A percentile compares a stretch with the other conserved stretches of the same genome.
Conservation (phyloP, 257 asterid species). For the Plantago ovata region DNA sequence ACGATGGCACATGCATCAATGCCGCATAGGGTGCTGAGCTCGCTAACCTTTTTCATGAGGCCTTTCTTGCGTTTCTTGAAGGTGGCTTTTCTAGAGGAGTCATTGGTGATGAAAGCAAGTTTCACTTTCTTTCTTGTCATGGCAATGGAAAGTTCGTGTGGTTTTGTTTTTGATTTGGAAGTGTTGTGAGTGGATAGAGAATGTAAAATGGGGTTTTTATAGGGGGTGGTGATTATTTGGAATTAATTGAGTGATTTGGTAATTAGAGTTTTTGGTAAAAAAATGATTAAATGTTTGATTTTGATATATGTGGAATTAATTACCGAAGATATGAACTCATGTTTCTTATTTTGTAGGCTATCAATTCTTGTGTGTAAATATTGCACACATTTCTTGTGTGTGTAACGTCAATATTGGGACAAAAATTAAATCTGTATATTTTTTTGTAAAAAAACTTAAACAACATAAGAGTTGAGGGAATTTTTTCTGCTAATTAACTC, state of each 20-base stretch:
- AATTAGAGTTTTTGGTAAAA: slow-evolving; percentile 30
- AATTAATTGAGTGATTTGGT: slow-evolving; percentile 48
- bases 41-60: slow-evolving; percentile 72
- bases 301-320: not conserved
- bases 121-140: slow-evolving; percentile 87
- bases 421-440: too few species aligned
- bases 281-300: slow-evolving; percentile 18
- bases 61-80: slow-evolving; percentile 85
- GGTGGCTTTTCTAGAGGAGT: slow-evolving; percentile 70
- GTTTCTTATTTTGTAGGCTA: slow-evolving; percentile 1
- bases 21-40: slow-evolving; percentile 78
- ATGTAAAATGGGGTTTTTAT: slow-evolving; percentile 31
- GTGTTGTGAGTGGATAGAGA: slow-evolving; percentile 6
- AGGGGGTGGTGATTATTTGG: slow-evolving; percentile 27
- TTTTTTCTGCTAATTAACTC: too few species aligned
- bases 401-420: too few species aligned
- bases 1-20: slow-evolving; percentile 73
- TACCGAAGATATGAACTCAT: not conserved
- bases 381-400: not conserved
- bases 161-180: slow-evolving; percentile 1
- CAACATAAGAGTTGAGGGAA: too few species aligned
- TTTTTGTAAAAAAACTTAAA: too few species aligned
- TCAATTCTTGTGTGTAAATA: too few species aligned
- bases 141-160: not conserved
- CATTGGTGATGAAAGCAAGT: slow-evolving; percentile 65